A percentile compares a stretch with the other conserved stretches of the same genome.
phyloP scores from a whole-genome alignment of 148 eudicot genomes.

The Agrostemma githago region DNA sequence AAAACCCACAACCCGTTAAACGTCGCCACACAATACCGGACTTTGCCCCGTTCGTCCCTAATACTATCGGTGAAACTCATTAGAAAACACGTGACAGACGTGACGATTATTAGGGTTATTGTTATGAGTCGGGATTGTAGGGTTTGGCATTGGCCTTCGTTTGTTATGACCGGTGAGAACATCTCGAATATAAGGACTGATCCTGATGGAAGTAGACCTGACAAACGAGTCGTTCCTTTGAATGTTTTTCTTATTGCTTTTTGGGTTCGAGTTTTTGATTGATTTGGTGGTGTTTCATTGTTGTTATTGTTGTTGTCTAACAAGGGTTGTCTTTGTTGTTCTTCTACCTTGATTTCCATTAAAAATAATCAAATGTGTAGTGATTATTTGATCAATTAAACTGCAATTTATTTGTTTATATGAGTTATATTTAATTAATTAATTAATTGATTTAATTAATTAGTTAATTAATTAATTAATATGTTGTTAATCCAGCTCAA shows the following conservation, averaged over 20 bases:
- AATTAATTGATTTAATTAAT: no score
- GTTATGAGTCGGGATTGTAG: slow-evolving; percentile 29
- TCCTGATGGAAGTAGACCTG: slow-evolving; percentile 77
- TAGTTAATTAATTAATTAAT: no score
- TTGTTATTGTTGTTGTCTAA: slow-evolving; percentile 20
- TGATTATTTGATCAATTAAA: no score
- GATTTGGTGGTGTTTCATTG: background rate
- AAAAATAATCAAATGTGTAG: no score
- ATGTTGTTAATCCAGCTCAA: background rate
- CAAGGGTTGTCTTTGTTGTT: slow-evolving; percentile 33
- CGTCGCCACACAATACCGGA: slow-evolving; percentile 73
- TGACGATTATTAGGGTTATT: slow-evolving; percentile 30
- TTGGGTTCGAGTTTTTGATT: slow-evolving; percentile 41
- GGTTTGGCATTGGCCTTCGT: slow-evolving; percentile 49
- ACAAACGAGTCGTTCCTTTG: slow-evolving; percentile 43
- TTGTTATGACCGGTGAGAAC: slow-evolving; percentile 51
- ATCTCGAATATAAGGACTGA: slow-evolving; percentile 63
- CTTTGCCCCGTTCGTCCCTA: slow-evolving; percentile 52
- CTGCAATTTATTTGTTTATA: background rate
- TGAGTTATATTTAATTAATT: background rate
- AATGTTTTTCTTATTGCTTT: slow-evolving; percentile 54
- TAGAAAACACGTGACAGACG: slow-evolving; percentile 44
- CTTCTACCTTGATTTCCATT: slow-evolving; percentile 15
- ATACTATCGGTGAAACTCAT: slow-evolving; percentile 64
- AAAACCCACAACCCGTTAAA: slow-evolving; percentile 53